Base-by-base conservation (phyloP, 2,329 filamentous ascomycete genomes). In the Zalaria sp. region DNA sequence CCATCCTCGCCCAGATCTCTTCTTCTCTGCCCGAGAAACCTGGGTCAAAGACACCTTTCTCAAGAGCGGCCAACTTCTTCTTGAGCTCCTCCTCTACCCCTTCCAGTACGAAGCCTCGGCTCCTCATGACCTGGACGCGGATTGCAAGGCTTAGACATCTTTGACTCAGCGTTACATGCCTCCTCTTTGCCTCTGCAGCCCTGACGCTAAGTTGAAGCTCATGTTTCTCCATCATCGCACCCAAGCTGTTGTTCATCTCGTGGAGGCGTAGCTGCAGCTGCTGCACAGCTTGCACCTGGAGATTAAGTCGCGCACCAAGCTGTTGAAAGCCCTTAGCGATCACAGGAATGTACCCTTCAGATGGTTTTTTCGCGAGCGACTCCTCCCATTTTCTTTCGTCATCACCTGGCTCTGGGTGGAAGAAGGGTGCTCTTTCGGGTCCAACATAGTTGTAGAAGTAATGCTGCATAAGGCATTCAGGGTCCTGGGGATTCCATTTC, bases 391-490 rank as follows among this genome's bases (percentile, higher is more conserved):
- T 83, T 49, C 76, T 73, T 32, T 80, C 75, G 55, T 88, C 79
- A 56, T 91, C 85, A 50, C 75, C 68, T 1, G 77, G 66, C 10
- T 74, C 69, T 2, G 82, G 82, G 48, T 79, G 75, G 60, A 83
- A 88, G 59, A 82, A 87, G 7, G 82, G 82, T n/a, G 81, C 79
- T 56, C 74, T 73, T 40, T 76, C 73, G 53, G 82, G 76, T 48
- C 82, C 79, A 47, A 88, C 83, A 50, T 83, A 78, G 64, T 91
- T 91, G 70, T 91, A 93, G 59, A 91, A 85, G 66, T 89, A 89
- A 56, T 83, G 70, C 59, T 85, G 82, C 65, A 91, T 86, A 27
- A 74, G 75, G 52, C 82, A 87, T 56, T 76, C 77, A 25, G 76
- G 71, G 57, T 71, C 73, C 26, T 69, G 61, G 1, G 82, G 78